Percentiles rank a stretch among this genome's conserved stretches.
Evolutionary conservation across 2,329 filamentous ascomycete genomes (phyloP).

Genomic region (Tolypocladium cylindrosporum): DNA sequence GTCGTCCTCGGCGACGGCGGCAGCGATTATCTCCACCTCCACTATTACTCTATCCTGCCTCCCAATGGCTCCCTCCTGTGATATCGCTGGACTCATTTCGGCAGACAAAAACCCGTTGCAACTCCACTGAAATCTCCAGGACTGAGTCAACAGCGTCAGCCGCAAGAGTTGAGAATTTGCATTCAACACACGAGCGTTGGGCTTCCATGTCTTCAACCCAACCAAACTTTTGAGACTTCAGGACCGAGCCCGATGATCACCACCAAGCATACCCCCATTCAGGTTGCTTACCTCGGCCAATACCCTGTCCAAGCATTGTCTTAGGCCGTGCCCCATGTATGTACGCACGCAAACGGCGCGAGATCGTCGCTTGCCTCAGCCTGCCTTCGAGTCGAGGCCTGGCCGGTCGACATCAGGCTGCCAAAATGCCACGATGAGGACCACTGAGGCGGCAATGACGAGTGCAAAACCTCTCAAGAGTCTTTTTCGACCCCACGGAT

Average conservation of each 20-base stretch:
- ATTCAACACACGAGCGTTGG: neutral
- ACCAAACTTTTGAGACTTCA: neutral
- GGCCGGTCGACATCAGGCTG: neutral
- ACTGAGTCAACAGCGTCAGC: neutral
- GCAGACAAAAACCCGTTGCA: neutral
- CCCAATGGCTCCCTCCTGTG: neutral
- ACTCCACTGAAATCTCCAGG: neutral
- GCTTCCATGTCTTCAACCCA: neutral
- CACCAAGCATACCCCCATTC: neutral
- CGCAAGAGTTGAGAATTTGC: neutral
- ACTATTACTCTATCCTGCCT: neutral
- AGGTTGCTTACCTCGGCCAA: neutral
- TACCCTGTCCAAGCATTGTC: neutral
- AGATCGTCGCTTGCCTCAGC: neutral
- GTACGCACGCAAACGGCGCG: neutral
- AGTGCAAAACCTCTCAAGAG: neutral
- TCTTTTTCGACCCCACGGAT: neutral
- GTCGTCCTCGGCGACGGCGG: neutral
- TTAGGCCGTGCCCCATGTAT: neutral
- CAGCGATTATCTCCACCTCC: neutral
- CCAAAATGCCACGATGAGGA: neutral
- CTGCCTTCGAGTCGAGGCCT: neutral
- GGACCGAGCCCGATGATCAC: neutral
- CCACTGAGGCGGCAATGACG: neutral
- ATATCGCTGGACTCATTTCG: neutral